phyloP scores from a whole-genome alignment of 768 basidiomycete genomes.

The Boletus rubropictus region DNA sequence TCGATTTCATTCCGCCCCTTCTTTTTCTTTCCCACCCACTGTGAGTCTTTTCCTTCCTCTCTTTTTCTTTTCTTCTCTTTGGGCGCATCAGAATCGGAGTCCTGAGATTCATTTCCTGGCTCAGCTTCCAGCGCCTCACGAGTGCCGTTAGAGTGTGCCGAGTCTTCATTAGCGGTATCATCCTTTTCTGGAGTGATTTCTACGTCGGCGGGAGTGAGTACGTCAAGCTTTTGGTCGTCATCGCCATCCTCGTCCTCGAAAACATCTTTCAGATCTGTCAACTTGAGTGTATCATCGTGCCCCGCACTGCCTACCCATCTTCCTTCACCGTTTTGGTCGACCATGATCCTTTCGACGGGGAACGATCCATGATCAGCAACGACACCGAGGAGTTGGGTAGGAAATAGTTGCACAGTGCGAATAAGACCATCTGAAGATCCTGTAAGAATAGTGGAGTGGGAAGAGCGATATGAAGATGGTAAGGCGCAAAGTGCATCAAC shows the following conservation, averaged over 20 bases:
- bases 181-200: slow-evolving; percentile 17
- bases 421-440: slow-evolving; percentile 91
- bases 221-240: slow-evolving; percentile 13
- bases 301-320: slow-evolving; percentile 93
- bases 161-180: slow-evolving; percentile 7
- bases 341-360: slow-evolving; percentile 81
- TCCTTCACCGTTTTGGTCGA: slow-evolving; percentile 50
- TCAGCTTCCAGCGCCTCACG: slow-evolving; percentile 6
- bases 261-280: slow-evolving; percentile 79
- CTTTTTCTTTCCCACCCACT: slow-evolving; percentile 45
- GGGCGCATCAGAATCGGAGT: slow-evolving; percentile 27
- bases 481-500: slow-evolving; percentile 81
- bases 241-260: slow-evolving; percentile 42
- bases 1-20: slow-evolving; percentile 57
- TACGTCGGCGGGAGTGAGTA: slow-evolving; percentile 23
- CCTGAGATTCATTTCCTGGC: slow-evolving; percentile 22
- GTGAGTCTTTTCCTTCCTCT: slow-evolving; percentile 48
- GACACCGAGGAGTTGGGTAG: slow-evolving; percentile 84
- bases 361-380: slow-evolving; percentile 90
- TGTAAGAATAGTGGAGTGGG: slow-evolving; percentile 71
- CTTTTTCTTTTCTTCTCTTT: slow-evolving; percentile 50
- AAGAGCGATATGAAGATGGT: slow-evolving; percentile 53
- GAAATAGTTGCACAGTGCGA: slow-evolving; percentile 80
- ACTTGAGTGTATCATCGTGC: slow-evolving; percentile 78
- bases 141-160: slow-evolving; percentile 3